Evolutionary conservation across 2,329 filamentous ascomycete genomes (phyloP).

Genomic region (Fusarium mangiferae): DNA sequence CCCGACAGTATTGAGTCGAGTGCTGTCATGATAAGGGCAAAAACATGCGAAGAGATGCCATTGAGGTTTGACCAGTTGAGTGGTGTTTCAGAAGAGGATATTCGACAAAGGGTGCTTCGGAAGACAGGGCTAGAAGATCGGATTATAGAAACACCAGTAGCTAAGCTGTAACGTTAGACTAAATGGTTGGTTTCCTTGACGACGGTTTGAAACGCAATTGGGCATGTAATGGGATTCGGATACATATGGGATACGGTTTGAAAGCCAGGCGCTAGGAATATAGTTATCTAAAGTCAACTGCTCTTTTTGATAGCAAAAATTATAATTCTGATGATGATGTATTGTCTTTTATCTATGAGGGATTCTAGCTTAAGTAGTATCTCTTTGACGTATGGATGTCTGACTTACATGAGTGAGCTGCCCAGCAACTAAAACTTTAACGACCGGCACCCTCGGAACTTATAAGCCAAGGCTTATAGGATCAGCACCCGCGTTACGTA

Average conservation of each 20-base stretch:
- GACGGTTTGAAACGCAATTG: neutral
- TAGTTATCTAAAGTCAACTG: neutral
- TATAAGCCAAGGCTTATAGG: slow-evolving; percentile 2
- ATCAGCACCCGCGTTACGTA: neutral
- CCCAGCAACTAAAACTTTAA: slow-evolving; percentile 11
- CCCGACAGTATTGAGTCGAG: slow-evolving; percentile 49
- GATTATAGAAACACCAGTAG: slow-evolving; percentile 6
- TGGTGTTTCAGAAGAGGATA: slow-evolving; percentile 55
- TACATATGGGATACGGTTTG: neutral
- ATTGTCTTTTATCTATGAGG: neutral
- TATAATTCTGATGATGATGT: neutral
- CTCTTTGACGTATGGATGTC: neutral
- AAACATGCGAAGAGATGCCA: slow-evolving; percentile 60
- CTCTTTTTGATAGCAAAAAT: neutral
- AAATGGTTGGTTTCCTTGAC: neutral
- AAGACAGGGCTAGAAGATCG: slow-evolving; percentile 35
- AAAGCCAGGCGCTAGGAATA: neutral
- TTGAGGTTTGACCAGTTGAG: slow-evolving; percentile 57
- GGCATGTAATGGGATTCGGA: neutral
- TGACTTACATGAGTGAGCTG: neutral
- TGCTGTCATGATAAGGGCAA: slow-evolving; percentile 60
- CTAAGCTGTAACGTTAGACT: slow-evolving; percentile 48
- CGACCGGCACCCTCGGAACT: slow-evolving; percentile 18
- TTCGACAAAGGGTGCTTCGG: slow-evolving; percentile 52
- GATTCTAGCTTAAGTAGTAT: neutral